These are phyloP conservation scores for Cornus kousa DNA, from an alignment of 148 eudicot species.

Conservation along the genomic window DNA sequence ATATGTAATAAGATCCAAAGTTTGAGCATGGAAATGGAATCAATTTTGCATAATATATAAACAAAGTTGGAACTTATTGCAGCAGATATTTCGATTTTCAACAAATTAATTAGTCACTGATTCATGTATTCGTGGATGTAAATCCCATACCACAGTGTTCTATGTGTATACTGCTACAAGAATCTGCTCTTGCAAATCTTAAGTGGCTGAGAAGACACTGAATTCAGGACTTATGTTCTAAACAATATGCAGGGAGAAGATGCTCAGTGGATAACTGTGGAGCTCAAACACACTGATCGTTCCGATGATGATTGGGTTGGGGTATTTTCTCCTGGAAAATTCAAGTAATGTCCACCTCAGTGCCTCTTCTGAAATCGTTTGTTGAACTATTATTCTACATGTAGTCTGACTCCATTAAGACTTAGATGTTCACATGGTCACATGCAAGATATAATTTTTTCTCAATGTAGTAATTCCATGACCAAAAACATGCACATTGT, in stretches of 20 bases:
- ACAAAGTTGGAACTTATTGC: neutral
- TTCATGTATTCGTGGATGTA: neutral
- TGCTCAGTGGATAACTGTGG: constrained; percentile 66
- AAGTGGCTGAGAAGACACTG: too few relatives aligned
- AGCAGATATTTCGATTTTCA: neutral
- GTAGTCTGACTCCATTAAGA: neutral
- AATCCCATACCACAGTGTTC: neutral
- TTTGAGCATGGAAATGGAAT: too few relatives aligned
- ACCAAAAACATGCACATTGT: neutral
- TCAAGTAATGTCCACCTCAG: constrained; percentile 35
- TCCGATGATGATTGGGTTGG: constrained; percentile 89
- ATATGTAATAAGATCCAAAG: too few relatives aligned
- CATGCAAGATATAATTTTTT: neutral
- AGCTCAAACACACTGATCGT: constrained; percentile 49
- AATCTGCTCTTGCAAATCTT: neutral
- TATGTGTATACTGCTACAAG: neutral
- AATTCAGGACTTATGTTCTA: neutral
- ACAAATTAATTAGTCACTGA: neutral
- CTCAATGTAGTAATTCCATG: neutral
- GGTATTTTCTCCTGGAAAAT: constrained; percentile 81
- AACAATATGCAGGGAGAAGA: constrained; percentile 61
- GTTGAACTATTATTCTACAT: neutral
- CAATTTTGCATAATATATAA: too few relatives aligned
- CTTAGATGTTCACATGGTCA: neutral
- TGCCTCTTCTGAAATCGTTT: neutral